A percentile compares a stretch with the other conserved stretches of the same genome.
Conservation (phyloP, 2,329 filamentous ascomycete species). For the Dissoconium aciculare region DNA sequence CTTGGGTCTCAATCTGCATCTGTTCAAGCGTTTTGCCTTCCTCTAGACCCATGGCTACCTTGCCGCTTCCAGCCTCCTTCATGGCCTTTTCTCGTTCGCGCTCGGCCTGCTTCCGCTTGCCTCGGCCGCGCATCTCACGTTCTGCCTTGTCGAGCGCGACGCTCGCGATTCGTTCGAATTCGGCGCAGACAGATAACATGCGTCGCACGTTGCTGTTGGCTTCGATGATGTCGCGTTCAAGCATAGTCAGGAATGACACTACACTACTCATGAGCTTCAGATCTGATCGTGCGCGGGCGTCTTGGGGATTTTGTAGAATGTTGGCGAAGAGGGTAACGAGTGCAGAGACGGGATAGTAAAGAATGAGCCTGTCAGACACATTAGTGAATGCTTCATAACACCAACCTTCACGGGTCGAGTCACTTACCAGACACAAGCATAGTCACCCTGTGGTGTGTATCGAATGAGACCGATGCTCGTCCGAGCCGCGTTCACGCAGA, state of each 20-base stretch:
- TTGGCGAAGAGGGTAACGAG: constrained; percentile 93
- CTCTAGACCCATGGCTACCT: constrained; percentile 17
- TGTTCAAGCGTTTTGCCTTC: constrained; percentile 23
- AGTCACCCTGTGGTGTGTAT: constrained; percentile 91
- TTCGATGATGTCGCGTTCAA: constrained; percentile 52
- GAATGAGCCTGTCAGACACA: constrained; percentile 49
- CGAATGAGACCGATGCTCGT: constrained; percentile 89
- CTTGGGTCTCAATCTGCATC: constrained; percentile 24
- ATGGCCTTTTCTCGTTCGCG: constrained; percentile 24
- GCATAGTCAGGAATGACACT: constrained; percentile 76
- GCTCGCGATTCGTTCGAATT: constrained; percentile 88
- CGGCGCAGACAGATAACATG: constrained; percentile 87
- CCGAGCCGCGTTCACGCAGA: constrained; percentile 83
- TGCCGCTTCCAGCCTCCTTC: constrained; percentile 12
- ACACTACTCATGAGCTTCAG: constrained; percentile 84
- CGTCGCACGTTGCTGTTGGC: constrained; percentile 72
- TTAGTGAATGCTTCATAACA: neutral
- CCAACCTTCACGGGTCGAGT: neutral
- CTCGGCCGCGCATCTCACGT: constrained; percentile 61
- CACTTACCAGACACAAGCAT: constrained; percentile 80
- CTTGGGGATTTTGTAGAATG: constrained; percentile 86
- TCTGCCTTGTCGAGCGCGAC: constrained; percentile 84
- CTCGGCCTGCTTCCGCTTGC: constrained; percentile 69
- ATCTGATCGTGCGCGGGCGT: constrained; percentile 75
- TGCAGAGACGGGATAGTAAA: constrained; percentile 93